Evolutionary conservation across 2,329 filamentous ascomycete genomes (phyloP), one percentile per base, ranked within the genome.

Genomic region (Penicillium paneum): DNA sequence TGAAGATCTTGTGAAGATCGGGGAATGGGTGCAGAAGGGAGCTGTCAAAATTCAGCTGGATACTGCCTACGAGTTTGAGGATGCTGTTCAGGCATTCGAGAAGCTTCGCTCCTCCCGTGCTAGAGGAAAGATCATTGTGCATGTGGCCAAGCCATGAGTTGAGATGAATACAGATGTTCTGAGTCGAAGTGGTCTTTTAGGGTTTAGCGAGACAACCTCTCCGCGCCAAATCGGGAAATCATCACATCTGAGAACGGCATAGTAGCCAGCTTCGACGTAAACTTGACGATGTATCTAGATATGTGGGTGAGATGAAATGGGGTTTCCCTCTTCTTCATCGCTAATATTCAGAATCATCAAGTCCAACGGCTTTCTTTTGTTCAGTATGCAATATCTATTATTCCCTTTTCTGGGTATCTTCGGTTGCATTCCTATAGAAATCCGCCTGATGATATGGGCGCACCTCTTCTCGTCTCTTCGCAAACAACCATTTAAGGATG

Each of bases 41-140:
- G 86, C 83, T 66, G 60, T 88, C 31, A 81, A 76, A 69, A 67
- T 78, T 0, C 74, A 83, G 0, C 69, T 87, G 36, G 84, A 86
- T 63, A 72, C 78, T 53, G 73, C 74, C 1, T 85, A 79, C 59
- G 71, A 75, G 12, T 82, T 83, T 64, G 81, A 83, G 47, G 78
- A 86, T 53, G 79, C 76, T 2, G 76, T 79, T 1, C 76, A 79
- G 62, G 85, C 83, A 5, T 84, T 81, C 66, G 77, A 79, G 66
- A 83, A 78, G 64, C 63, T 87, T 63, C 84, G 81, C 71, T 79
- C 73, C 0, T 79, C 79, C 0, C 75, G 78, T 38, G 76, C 79
- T 2, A 79, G 71, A 55, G 85, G 85, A 0, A 88, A 88, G 71
- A 71, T 88, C 59, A 75, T 88, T 34, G 63, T 81, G 56, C 68